Evolutionary conservation across 176 grass and related monocot genomes (phyloP).

Genomic region (Guadua angustifolia): DNA sequence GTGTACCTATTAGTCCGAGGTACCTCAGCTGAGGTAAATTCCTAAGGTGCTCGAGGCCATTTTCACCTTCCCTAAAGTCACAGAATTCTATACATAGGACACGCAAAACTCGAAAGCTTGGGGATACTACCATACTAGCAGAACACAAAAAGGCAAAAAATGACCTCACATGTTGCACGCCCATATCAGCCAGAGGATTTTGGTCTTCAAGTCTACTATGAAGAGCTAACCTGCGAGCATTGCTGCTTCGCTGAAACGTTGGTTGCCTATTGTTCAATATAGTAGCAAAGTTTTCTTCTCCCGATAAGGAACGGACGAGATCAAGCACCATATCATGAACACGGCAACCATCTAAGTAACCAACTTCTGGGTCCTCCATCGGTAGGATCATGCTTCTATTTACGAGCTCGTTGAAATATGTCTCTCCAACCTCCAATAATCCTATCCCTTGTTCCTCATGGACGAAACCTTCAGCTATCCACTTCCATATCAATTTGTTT

Average conservation of each 20-base stretch:
- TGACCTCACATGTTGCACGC: not conserved
- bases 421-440: not conserved
- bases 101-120: not conserved
- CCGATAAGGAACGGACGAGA: not conserved
- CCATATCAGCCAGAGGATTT: too few relatives aligned
- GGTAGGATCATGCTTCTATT: not conserved
- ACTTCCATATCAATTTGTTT: not conserved
- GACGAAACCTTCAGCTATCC: conserved; percentile 16
- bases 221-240: not conserved
- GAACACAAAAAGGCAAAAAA: not conserved
- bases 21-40: conserved; percentile 24
- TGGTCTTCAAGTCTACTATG: not conserved
- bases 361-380: fast-evolving
- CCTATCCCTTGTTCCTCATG: not conserved
- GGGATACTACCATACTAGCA: not conserved
- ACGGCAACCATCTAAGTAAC: not conserved
- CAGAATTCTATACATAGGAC: not conserved
- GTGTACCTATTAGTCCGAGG: not conserved
- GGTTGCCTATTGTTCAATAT: not conserved
- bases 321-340: conserved; percentile 19
- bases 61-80: not conserved
- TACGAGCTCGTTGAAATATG: not conserved
- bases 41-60: not conserved
- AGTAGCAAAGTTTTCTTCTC: conserved; percentile 27
- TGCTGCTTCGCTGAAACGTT: not conserved